Conservation (phyloP, 495 filamentous ascomycete species). For the Hypoxylon lienhwacheense region DNA sequence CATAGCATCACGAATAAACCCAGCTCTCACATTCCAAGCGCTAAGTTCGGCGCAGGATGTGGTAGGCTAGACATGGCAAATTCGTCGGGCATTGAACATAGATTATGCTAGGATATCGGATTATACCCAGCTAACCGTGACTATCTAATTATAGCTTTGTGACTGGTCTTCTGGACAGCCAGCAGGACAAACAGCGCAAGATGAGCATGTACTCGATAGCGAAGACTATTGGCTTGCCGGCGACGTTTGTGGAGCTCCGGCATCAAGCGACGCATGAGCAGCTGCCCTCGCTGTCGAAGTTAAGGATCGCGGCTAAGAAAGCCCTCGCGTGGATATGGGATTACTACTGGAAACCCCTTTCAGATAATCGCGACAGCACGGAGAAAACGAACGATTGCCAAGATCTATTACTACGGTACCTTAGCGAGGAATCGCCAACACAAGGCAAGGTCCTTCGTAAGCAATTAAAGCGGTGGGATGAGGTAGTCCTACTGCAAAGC, state of each 20-base stretch:
- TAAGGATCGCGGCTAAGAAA: constrained; percentile 65
- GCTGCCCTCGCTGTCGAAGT: constrained; percentile 69
- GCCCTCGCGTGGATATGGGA: constrained; percentile 85
- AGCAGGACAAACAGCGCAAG: constrained; percentile 67
- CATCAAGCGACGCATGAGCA: constrained; percentile 90
- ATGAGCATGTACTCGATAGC: constrained; percentile 84
- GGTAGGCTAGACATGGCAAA: not conserved
- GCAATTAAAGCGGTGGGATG: constrained; percentile 36
- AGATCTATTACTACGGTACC: constrained; percentile 32
- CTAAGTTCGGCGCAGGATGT: not conserved
- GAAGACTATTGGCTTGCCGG: constrained; percentile 71
- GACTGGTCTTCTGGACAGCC: constrained; percentile 79
- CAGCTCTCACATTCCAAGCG: not conserved
- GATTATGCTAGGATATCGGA: not conserved
- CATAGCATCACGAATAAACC: constrained; percentile 1
- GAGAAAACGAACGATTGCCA: constrained; percentile 22
- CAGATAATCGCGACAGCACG: constrained; percentile 10
- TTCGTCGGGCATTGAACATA: not conserved
- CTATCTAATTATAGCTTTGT: constrained; percentile 66
- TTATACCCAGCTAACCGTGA: constrained; percentile 7
- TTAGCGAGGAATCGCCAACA: constrained; percentile 25
- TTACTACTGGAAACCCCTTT: constrained; percentile 73
- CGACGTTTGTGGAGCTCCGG: constrained; percentile 83
- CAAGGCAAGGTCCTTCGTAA: constrained; percentile 8
- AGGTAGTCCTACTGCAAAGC: constrained; percentile 28